These are phyloP conservation scores for Candida awuae DNA, from an alignment of 805 yeast species.

Conservation along the genomic window DNA sequence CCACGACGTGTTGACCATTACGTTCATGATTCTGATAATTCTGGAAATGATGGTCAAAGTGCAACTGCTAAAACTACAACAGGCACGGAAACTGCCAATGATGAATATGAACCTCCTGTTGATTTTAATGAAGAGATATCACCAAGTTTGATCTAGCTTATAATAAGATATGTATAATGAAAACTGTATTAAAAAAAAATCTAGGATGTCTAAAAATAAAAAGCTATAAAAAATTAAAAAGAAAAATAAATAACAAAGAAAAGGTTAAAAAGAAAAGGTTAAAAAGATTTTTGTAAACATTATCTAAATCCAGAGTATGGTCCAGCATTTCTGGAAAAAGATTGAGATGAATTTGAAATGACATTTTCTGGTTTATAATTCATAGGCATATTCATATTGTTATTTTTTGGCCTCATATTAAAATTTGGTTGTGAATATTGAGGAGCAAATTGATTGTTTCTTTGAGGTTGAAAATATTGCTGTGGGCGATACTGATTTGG, in stretches of 20 bases:
- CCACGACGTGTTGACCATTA: constrained; percentile 35
- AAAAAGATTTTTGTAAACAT: constrained; percentile 3
- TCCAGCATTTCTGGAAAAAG: constrained; percentile 28
- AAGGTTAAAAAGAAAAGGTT: neutral
- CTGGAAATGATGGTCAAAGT: neutral
- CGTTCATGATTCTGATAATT: constrained; percentile 16
- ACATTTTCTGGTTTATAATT: constrained; percentile 15
- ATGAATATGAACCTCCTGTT: neutral
- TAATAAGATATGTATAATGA: no score
- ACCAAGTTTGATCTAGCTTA: no score
- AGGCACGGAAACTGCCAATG: neutral
- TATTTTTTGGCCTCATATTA: constrained; percentile 9
- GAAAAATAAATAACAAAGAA: neutral
- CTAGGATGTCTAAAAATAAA: no score
- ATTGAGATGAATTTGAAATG: constrained; percentile 15
- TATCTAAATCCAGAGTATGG: constrained; percentile 32
- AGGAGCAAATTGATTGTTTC: constrained; percentile 6
- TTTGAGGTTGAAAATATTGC: constrained; percentile 14
- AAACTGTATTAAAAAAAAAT: no score
- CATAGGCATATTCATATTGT: constrained; percentile 11
- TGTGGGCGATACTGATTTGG: constrained; percentile 9
- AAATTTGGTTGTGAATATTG: constrained; percentile 4
- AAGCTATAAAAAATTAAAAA: no score
- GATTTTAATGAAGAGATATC: no score
- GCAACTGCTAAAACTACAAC: neutral